Evolutionary conservation across 208 protist species (phyloP), one percentile per base, ranked within the genome.

Genomic region (Acanthamoeba divionensis): DNA sequence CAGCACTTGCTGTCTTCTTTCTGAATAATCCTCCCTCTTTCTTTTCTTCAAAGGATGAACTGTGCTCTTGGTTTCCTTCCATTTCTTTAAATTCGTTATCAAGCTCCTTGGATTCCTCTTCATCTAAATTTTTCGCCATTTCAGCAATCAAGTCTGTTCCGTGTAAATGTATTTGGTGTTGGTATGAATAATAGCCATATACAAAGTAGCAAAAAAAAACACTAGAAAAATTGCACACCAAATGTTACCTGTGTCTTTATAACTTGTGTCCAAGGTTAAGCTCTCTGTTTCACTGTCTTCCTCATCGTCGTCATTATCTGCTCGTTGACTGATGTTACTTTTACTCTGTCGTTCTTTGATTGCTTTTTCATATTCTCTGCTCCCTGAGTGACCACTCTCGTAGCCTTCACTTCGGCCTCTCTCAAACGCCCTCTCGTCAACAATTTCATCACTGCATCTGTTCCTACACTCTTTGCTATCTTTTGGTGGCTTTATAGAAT

Each of bases 91-190:
- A 29, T 38, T 83, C 73, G 12, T 21, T 24, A n/a, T 83, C 73
- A 33, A 83, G 50, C 29, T 83, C 73, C 3, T 47, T 54, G 52
- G 65, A 65, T 26, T 83, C 73, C 31, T 24, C 7, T 4, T 83
- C 73, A 36, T 83, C 73, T 54, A 83, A 65, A 29, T 38, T 26
- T 54, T 83, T 54, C 29, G 73, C 73, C 73, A 83, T 83, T 54
- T 65, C 65, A 13, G 73, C 73, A 12, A 83, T 36, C 26, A 83
- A 54, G 45, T 83, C 73, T 54, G 65, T 44, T 6, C 65, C 73
- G n/a, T 63, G 52, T 47, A 65, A 83, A 31, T 63, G n/a, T n/a
- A n/a, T n/a, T n/a, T n/a, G n/a, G n/a, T n/a, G n/a, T n/a, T n/a
- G n/a, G n/a, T n/a, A n/a, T n/a, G n/a, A n/a, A n/a, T n/a, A n/a